phyloP scores from a whole-genome alignment of 2,329 filamentous ascomycete genomes.

The Monosporascus sp. region DNA sequence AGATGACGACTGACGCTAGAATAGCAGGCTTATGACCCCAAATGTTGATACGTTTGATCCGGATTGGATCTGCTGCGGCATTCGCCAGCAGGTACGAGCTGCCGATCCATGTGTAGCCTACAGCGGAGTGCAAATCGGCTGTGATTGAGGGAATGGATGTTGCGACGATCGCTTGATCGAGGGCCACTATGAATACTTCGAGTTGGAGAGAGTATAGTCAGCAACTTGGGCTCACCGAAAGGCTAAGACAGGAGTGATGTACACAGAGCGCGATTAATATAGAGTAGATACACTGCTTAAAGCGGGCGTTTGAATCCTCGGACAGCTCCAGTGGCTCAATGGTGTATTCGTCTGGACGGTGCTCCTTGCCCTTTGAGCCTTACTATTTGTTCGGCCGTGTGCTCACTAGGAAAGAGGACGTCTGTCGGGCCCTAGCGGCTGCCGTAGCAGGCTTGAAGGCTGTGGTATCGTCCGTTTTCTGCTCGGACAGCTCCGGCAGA shows the following conservation, averaged over 20 bases:
- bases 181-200: constrained; percentile 16
- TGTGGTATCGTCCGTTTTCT: too few species aligned
- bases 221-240: constrained; percentile 5
- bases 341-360: too few species aligned
- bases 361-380: too few species aligned
- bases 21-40: constrained; percentile 37
- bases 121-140: constrained; percentile 41
- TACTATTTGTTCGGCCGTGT: too few species aligned
- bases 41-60: constrained; percentile 45
- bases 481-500: too few species aligned
- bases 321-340: too few species aligned
- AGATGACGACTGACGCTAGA: constrained; percentile 27
- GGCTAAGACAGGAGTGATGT: not conserved
- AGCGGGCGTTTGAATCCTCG: not conserved
- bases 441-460: too few species aligned
- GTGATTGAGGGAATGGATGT: constrained; percentile 47
- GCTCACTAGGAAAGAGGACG: too few species aligned
- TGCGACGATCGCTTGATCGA: constrained; percentile 39
- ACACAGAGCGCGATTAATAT: not conserved
- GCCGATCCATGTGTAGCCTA: constrained; percentile 63
- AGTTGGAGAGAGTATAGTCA: constrained; percentile 4
- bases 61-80: constrained; percentile 53
- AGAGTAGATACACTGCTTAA: not conserved
- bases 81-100: constrained; percentile 59
- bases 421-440: too few species aligned